Evolutionary conservation across 495 filamentous ascomycete species (phyloP).

Genomic region (Penicillium tannophilum): DNA sequence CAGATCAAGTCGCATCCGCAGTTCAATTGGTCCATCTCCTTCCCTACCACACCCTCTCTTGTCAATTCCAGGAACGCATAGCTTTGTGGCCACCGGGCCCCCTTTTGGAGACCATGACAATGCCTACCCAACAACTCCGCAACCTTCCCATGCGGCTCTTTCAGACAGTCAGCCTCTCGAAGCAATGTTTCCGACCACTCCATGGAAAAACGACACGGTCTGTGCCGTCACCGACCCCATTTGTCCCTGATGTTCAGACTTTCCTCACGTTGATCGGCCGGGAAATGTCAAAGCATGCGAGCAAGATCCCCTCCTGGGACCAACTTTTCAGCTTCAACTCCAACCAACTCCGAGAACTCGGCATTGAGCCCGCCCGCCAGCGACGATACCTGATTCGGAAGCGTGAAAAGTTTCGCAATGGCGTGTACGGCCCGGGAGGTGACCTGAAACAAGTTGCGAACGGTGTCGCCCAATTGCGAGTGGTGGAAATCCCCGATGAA

Average conservation of each 20-base stretch:
- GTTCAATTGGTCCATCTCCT: not conserved
- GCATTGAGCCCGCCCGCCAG: constrained; percentile 80
- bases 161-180: constrained; percentile 27
- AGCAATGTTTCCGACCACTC: constrained; percentile 37
- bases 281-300: constrained; percentile 71
- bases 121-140: constrained; percentile 35
- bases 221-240: constrained; percentile 74
- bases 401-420: constrained; percentile 78
- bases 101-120: constrained; percentile 28
- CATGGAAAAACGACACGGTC: constrained; percentile 30
- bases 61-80: constrained; percentile 2
- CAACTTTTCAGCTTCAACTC: constrained; percentile 80
- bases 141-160: constrained; percentile 31
- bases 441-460: constrained; percentile 72
- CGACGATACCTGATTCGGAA: constrained; percentile 83
- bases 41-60: not conserved
- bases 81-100: not conserved
- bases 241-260: constrained; percentile 85
- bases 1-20: constrained; percentile 9
- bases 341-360: constrained; percentile 73
- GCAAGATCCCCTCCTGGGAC: constrained; percentile 86
- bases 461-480: constrained; percentile 67
- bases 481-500: constrained; percentile 61
- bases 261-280: constrained; percentile 95
- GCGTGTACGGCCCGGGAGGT: constrained; percentile 75